phyloP scores from a whole-genome alignment of 2,329 filamentous ascomycete species.

The Penicillium sp. region DNA sequence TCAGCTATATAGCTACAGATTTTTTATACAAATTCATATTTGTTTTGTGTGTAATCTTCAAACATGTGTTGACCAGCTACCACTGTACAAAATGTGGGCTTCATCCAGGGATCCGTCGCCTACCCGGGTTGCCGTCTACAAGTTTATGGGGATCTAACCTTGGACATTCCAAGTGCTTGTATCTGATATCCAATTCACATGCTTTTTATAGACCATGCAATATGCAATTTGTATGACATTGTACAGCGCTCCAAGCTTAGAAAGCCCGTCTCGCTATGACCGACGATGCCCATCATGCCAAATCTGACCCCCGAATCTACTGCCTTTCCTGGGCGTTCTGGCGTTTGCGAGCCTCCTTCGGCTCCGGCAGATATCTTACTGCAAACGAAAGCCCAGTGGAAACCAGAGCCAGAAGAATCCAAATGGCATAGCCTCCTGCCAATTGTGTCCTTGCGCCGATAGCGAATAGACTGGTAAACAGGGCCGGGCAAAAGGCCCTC shows the following conservation, averaged over 20 bases:
- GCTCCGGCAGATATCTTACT: conserved; percentile 20
- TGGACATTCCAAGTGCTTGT: no score
- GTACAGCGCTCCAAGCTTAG: no score
- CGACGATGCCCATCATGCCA: no score
- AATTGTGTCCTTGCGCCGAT: conserved; percentile 64
- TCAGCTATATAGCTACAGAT: neutral
- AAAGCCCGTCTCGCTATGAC: no score
- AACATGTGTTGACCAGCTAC: neutral
- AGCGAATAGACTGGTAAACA: conserved; percentile 69
- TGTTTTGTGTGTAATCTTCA: conserved; percentile 19
- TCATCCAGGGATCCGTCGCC: no score
- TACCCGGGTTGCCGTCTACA: no score
- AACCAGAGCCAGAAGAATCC: conserved; percentile 44
- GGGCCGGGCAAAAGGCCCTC: conserved; percentile 66
- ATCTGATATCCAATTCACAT: no score
- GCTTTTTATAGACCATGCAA: no score
- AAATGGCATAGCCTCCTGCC: conserved; percentile 66
- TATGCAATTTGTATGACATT: no score
- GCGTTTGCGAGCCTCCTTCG: neutral
- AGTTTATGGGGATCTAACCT: no score
- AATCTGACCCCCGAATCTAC: neutral
- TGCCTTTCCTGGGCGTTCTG: neutral
- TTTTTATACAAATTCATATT: conserved; percentile 7
- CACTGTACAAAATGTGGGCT: no score
- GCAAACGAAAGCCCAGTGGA: conserved; percentile 37